These are phyloP conservation scores for Xylaria sp. DNA, from an alignment of 2,329 filamentous ascomycete species.

Conservation along the genomic window DNA sequence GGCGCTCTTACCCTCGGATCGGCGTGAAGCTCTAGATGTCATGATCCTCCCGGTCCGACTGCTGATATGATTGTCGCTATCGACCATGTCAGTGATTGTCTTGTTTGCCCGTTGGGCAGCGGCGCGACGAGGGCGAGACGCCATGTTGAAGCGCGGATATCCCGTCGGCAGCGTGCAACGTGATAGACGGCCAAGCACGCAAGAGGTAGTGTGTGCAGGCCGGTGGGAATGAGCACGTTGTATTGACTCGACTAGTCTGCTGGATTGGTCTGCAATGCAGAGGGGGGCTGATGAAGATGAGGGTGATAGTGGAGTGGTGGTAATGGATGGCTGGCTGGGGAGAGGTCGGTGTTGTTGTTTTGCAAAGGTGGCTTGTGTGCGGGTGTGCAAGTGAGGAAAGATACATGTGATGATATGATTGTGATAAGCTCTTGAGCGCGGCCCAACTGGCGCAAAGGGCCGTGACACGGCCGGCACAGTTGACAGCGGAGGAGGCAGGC, in stretches of 20 bases:
- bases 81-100: constrained; percentile 57
- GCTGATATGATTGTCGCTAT: constrained; percentile 50
- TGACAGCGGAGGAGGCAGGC: constrained; percentile 35
- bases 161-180: background rate
- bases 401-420: constrained; percentile 28
- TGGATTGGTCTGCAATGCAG: constrained; percentile 7
- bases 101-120: constrained; percentile 53
- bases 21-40: constrained; percentile 55
- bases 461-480: constrained; percentile 35
- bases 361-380: constrained; percentile 36
- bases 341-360: constrained; percentile 15
- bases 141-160: constrained; percentile 32
- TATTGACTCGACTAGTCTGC: background rate
- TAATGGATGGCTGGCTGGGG: background rate
- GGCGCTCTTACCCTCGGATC: constrained; percentile 54
- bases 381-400: constrained; percentile 19
- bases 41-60: constrained; percentile 50
- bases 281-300: background rate
- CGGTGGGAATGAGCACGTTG: background rate
- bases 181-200: background rate
- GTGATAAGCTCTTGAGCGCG: constrained; percentile 40
- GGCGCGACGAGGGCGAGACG: constrained; percentile 47
- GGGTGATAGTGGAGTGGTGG: background rate
- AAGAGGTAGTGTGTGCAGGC: background rate
- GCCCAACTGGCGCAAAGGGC: constrained; percentile 22